Percentiles rank a stretch among this genome's conserved stretches.
These are phyloP conservation scores for Beauveria australis DNA, from an alignment of 2,329 filamentous ascomycete species.

Conservation along the genomic window DNA sequence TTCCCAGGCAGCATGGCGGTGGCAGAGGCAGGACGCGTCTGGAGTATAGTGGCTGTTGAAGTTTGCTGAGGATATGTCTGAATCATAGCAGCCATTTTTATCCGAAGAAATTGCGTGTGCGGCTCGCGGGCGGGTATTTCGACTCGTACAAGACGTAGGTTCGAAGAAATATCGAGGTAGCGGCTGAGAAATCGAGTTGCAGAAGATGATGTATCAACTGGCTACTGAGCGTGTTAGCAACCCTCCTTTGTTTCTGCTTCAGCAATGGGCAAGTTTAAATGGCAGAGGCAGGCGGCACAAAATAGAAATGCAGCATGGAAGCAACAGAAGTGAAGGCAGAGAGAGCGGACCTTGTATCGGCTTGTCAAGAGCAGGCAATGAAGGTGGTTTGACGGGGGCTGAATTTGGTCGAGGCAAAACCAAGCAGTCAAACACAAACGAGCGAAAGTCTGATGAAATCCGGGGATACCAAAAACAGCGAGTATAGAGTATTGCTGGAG, in stretches of 20 bases:
- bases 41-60: slow-evolving; percentile 65
- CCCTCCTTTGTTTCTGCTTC: not conserved
- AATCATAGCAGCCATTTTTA: slow-evolving; percentile 74
- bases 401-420: not conserved
- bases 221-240: not conserved
- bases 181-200: not conserved
- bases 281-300: not conserved
- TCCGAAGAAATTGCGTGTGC: not conserved
- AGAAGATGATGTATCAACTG: not conserved
- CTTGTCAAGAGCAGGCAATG: not conserved
- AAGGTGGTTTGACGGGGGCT: not conserved
- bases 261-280: not conserved
- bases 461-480: not conserved
- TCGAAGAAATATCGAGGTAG: not conserved
- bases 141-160: not conserved
- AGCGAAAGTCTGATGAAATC: not conserved
- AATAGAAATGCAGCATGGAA: not conserved
- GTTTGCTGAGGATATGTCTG: slow-evolving; percentile 73
- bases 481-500: not conserved
- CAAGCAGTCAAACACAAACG: slow-evolving; percentile 4
- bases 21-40: slow-evolving; percentile 57
- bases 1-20: slow-evolving; percentile 38
- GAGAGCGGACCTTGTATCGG: slow-evolving; percentile 1
- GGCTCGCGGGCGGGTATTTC: not conserved
- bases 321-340: not conserved